These are phyloP conservation scores for Sanghuangporus sanghuang DNA, from an alignment of 1,284 basidiomycete species.

Conservation along the genomic window DNA sequence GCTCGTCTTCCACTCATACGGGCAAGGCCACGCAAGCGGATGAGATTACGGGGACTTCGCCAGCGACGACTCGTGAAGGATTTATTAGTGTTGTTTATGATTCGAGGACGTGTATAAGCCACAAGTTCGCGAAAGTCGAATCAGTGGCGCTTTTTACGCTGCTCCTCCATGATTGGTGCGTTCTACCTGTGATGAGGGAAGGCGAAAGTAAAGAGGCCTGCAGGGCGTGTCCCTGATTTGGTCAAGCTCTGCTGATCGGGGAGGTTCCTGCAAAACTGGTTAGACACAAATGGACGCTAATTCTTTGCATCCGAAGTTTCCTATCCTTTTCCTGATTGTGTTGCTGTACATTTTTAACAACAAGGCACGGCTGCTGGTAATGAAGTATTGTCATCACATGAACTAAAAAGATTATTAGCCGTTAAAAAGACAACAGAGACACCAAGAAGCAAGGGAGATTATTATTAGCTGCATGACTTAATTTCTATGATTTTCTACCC, in stretches of 20 bases:
- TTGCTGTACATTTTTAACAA: too few species aligned
- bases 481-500: too few species aligned
- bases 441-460: too few species aligned
- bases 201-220: conserved; percentile 18
- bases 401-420: too few species aligned
- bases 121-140: conserved; percentile 20
- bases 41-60: conserved; percentile 8
- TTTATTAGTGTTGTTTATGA: conserved; percentile 20
- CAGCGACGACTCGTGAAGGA: conserved; percentile 15
- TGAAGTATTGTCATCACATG: too few species aligned
- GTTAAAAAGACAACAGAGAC: too few species aligned
- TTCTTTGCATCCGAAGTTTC: background rate
- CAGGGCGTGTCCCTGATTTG: conserved; percentile 15
- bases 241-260: conserved; percentile 3
- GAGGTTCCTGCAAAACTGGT: conserved; percentile 8
- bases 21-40: background rate
- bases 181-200: conserved; percentile 11
- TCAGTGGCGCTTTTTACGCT: conserved; percentile 15
- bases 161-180: conserved; percentile 16
- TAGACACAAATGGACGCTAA: background rate
- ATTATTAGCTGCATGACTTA: too few species aligned
- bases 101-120: conserved; percentile 20
- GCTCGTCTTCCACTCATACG: background rate
- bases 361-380: too few species aligned
- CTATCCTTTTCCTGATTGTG: background rate